phyloP scores from a whole-genome alignment of 1,139 yeast genomes.

The Hansenula lynferdii region DNA sequence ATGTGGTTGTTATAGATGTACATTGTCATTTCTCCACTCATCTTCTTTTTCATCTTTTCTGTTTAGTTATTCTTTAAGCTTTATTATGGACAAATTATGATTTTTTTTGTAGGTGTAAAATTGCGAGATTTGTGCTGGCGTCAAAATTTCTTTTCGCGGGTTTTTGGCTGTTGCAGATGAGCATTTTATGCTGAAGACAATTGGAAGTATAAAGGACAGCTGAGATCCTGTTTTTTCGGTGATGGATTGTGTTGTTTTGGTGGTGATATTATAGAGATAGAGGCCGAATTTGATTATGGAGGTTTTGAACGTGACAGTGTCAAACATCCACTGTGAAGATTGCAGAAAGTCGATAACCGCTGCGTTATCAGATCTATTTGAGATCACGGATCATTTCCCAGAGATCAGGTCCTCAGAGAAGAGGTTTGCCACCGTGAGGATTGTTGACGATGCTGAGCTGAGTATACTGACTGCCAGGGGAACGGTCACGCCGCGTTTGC shows the following conservation, averaged over 20 bases:
- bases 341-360: slow-evolving; percentile 38
- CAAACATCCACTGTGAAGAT: slow-evolving; percentile 47
- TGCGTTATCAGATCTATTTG: slow-evolving; percentile 20
- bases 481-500: slow-evolving; percentile 5
- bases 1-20: too few relatives aligned
- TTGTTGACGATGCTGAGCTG: slow-evolving; percentile 12
- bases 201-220: slow-evolving; percentile 1
- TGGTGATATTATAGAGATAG: too few relatives aligned
- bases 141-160: neutral
- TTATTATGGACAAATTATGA: too few relatives aligned
- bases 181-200: neutral
- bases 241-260: neutral
- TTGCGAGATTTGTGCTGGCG: slow-evolving; percentile 5
- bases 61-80: too few relatives aligned
- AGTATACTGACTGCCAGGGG: slow-evolving; percentile 4
- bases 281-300: slow-evolving; percentile 9
- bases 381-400: slow-evolving; percentile 9
- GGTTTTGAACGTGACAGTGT: slow-evolving; percentile 6
- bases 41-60: too few relatives aligned
- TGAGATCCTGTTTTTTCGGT: neutral
- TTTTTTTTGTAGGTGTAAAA: too few relatives aligned
- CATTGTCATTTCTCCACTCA: too few relatives aligned
- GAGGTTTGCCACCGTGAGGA: slow-evolving; percentile 10
- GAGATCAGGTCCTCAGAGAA: slow-evolving; percentile 2
- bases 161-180: neutral